Conservation (phyloP, 257 asterid genomes). For the Anisodus tanguticus region DNA sequence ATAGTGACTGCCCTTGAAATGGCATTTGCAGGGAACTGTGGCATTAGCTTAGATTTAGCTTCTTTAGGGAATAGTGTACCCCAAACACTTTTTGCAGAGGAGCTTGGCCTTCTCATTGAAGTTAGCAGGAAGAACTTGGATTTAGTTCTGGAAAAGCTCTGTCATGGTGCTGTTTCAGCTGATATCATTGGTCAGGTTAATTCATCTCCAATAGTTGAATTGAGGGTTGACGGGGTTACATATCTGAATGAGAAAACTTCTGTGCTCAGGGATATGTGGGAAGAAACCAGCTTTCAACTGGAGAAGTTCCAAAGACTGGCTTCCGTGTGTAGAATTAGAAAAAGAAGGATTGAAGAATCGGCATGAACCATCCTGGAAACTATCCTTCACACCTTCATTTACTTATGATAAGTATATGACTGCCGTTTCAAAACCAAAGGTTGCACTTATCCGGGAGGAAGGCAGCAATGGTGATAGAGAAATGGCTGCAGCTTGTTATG, state of each 20-base stretch:
- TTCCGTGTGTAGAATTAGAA: slow-evolving; percentile 78
- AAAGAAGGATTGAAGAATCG: slow-evolving; percentile 72
- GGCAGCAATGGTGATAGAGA: slow-evolving; percentile 98
- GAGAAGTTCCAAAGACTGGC: slow-evolving; percentile 81
- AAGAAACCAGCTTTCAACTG: slow-evolving; percentile 81
- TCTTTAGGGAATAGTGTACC: slow-evolving; percentile 45
- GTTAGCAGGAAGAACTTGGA: slow-evolving; percentile 55
- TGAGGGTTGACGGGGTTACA: slow-evolving; percentile 60
- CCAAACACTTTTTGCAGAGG: slow-evolving; percentile 82
- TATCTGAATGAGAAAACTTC: slow-evolving; percentile 65
- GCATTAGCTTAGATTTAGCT: slow-evolving; percentile 60
- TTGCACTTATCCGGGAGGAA: slow-evolving; percentile 88
- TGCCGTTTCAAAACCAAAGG: slow-evolving; percentile 69
- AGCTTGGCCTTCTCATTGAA: slow-evolving; percentile 79
- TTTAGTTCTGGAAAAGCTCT: slow-evolving; percentile 53
- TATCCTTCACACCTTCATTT: slow-evolving; percentile 68
- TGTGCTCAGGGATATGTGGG: slow-evolving; percentile 83
- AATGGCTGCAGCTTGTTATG: slow-evolving; percentile 89
- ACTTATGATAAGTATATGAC: slow-evolving; percentile 62
- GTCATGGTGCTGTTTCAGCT: slow-evolving; percentile 51
- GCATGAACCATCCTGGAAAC: slow-evolving; percentile 70
- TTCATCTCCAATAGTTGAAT: slow-evolving; percentile 49
- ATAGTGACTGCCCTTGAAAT: slow-evolving; percentile 79
- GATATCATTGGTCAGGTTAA: slow-evolving; percentile 73
- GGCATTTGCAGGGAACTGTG: slow-evolving; percentile 96